A percentile compares a stretch with the other conserved stretches of the same genome.
Conservation (phyloP, 495 filamentous ascomycete genomes). For the Hypoxylon crocopeplum region DNA sequence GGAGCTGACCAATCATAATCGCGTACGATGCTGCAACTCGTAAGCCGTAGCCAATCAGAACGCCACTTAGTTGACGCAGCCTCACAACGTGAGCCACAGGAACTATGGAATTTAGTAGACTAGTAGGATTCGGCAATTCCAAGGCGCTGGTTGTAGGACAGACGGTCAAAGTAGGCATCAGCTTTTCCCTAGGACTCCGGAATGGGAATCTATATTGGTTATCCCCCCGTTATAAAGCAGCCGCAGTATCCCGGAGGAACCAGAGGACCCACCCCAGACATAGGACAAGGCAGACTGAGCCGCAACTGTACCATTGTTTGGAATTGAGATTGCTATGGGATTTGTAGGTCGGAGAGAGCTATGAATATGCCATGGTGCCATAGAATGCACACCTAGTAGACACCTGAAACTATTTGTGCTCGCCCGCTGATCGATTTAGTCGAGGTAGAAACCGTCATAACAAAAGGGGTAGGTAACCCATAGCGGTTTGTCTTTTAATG, state of each 20-base stretch:
- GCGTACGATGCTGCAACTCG: conserved; percentile 15
- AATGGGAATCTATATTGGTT: conserved; percentile 10
- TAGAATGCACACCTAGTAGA: too few species aligned
- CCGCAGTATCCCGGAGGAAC: conserved; percentile 11
- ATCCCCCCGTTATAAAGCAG: conserved; percentile 9
- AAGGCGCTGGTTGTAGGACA: conserved; percentile 12
- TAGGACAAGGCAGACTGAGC: conserved; percentile 9
- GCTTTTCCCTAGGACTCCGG: not conserved
- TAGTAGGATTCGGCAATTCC: conserved; percentile 23
- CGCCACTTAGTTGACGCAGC: conserved; percentile 6
- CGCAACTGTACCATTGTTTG: too few species aligned
- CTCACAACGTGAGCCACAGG: not conserved
- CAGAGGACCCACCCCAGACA: conserved; percentile 5
- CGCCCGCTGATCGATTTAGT: too few species aligned
- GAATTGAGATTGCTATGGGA: too few species aligned
- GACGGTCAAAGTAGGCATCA: conserved; percentile 15
- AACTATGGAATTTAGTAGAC: conserved; percentile 7
- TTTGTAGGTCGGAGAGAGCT: too few species aligned
- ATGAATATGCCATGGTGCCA: too few species aligned
- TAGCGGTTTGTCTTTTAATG: too few species aligned
- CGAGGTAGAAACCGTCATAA: too few species aligned
- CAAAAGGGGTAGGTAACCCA: too few species aligned
- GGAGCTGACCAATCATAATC: conserved; percentile 27
- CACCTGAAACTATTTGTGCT: too few species aligned
- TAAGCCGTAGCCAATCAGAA: conserved; percentile 30